Evolutionary conservation across 306 rosid genomes (phyloP).

Genomic region (Pterocarpus macrocarpus): DNA sequence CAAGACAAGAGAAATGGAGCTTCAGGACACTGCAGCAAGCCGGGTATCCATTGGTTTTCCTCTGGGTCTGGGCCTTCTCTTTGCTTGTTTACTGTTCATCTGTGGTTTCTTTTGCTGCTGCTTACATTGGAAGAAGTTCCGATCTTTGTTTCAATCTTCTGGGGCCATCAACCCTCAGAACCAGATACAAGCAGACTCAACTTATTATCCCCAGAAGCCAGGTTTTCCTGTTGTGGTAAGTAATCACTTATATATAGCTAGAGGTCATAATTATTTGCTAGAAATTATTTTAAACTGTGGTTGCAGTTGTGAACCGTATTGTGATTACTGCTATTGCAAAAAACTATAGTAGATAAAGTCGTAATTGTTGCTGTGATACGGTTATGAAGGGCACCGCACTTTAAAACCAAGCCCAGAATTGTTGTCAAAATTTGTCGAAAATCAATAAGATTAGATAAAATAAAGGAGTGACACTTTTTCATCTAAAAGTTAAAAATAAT

Average conservation of each 20-base stretch:
- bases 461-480: too few relatives aligned
- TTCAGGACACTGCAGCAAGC: constrained; percentile 43
- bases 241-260: neutral
- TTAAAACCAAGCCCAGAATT: neutral
- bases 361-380: too few relatives aligned
- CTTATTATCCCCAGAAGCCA: constrained; percentile 54
- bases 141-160: constrained; percentile 43
- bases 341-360: too few relatives aligned
- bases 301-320: too few relatives aligned
- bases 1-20: constrained; percentile 49
- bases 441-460: too few relatives aligned
- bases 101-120: constrained; percentile 67
- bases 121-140: constrained; percentile 67
- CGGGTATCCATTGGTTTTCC: constrained; percentile 62
- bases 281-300: too few relatives aligned
- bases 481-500: too few relatives aligned
- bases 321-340: too few relatives aligned
- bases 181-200: constrained; percentile 40
- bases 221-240: constrained; percentile 53
- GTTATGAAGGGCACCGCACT: too few relatives aligned
- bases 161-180: neutral
- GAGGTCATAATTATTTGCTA: too few relatives aligned
- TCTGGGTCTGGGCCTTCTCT: constrained; percentile 65
- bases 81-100: constrained; percentile 51
- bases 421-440: neutral